Base-by-base conservation (phyloP, 2,329 filamentous ascomycete genomes). In the Elsinoe ampelina region DNA sequence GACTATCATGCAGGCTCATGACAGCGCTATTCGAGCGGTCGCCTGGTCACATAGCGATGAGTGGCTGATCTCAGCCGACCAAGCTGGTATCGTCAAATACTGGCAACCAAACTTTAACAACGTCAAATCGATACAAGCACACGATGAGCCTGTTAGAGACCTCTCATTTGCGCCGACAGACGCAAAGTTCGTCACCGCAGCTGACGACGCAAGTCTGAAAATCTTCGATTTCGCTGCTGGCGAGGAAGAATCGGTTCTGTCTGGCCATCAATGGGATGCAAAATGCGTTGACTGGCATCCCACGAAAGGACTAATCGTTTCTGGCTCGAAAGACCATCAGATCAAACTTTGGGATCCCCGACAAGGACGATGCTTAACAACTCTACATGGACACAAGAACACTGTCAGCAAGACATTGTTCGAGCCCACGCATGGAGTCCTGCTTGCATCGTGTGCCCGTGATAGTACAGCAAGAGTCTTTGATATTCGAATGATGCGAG, bases 61-160 rank as follows among this genome's bases (percentile, higher is more conserved):
- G 73, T 98, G 93, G 92, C 78, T 98, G 11, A 82, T 98, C 55
- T 97, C 93, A 6, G 91, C 89, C 55, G 93, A 97, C 68, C 91
- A 97, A 70, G 90, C 93, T 64, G 93, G 93, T 57, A 81, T 93
- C 61, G 86, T 98, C 72, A 97, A 97, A 74, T 98, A 98, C 74
- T 97, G 92, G 89, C 90, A 96, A 71, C 89, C 92, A 32, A 98
- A 97, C 70, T 96, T 98, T 75, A 97, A 98, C 78, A 96, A 97
- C 66, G 90, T 97, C 59, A 89, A 97, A 71, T 91, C 89, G 55
- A 89, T 98, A 55, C 85, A 91, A 67, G 93, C 90, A 5, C 93
- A 97, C 68, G 82, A 83, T 50, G 90, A 96, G 67, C 86, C 92
- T 4, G 88, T 98, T 60, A 80, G 93, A 64, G 93, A 96, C 66